Evolutionary conservation across 164 flowering plant species (phyloP).

Genomic region (Aristolochia californica): DNA sequence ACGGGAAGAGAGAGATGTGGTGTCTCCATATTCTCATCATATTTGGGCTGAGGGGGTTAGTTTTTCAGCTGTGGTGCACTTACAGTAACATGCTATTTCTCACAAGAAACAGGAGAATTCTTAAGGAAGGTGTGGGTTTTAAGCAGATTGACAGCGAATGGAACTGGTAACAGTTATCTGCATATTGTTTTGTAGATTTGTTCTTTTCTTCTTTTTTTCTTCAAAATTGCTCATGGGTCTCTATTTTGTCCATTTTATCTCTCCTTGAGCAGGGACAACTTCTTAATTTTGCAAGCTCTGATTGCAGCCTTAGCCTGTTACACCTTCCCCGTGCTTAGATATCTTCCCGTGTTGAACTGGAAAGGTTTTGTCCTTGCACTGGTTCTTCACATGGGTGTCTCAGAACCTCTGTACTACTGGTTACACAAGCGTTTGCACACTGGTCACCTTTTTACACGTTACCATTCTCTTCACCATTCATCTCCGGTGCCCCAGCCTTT

Average conservation of each 20-base stretch:
- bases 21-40: constrained; percentile 51
- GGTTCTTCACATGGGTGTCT: constrained; percentile 47
- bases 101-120: constrained; percentile 35
- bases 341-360: constrained; percentile 48
- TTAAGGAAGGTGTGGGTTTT: constrained; percentile 45
- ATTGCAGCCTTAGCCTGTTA: constrained; percentile 33
- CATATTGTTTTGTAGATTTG: too few relatives aligned
- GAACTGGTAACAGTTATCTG: constrained; percentile 93
- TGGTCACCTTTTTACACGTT: constrained; percentile 29
- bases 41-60: constrained; percentile 32
- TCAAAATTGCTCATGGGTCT: too few relatives aligned
- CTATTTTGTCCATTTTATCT: too few relatives aligned
- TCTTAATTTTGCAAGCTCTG: constrained; percentile 58
- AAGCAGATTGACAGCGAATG: constrained; percentile 76
- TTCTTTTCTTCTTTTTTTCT: too few relatives aligned
- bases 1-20: constrained; percentile 23
- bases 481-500: constrained; percentile 49
- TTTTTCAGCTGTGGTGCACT: constrained; percentile 45
- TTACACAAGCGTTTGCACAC: constrained; percentile 44
- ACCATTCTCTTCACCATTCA: constrained; percentile 75
- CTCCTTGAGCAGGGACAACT: constrained; percentile 60
- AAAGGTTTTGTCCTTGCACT: constrained; percentile 38
- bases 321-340: constrained; percentile 26
- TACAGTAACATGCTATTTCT: constrained; percentile 45
- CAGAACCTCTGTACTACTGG: constrained; percentile 76